These are phyloP conservation scores for Colletotrichum sp. DNA, from an alignment of 2,329 filamentous ascomycete genomes.

Conservation along the genomic window DNA sequence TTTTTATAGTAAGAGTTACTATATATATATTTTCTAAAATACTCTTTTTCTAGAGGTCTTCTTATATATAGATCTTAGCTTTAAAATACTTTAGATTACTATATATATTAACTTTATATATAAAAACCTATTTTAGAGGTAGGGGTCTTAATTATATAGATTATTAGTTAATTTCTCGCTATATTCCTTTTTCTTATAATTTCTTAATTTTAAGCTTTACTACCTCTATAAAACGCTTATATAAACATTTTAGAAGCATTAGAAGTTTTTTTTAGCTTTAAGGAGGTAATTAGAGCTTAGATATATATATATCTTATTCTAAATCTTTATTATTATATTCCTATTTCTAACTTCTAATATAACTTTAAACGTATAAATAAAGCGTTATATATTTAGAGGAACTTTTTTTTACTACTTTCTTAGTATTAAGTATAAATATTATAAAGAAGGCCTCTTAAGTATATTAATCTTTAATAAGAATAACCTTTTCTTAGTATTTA, in stretches of 20 bases:
- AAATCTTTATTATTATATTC: too few relatives aligned
- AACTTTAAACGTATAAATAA: too few relatives aligned
- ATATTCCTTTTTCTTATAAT: neutral
- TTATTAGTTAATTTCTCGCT: neutral
- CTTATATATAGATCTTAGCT: neutral
- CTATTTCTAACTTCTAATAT: too few relatives aligned
- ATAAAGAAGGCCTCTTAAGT: too few relatives aligned
- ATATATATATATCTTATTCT: too few relatives aligned
- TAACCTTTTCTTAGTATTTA: too few relatives aligned
- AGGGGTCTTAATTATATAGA: neutral
- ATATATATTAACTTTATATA: neutral
- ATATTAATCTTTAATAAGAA: too few relatives aligned
- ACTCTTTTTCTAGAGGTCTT: neutral
- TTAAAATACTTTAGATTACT: neutral
- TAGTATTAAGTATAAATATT: too few relatives aligned
- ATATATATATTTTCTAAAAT: neutral
- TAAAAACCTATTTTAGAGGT: slow-evolving; percentile 1
- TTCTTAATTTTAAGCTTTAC: neutral
- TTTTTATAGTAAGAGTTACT: neutral
- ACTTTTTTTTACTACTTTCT: too few relatives aligned
- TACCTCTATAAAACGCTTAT: neutral
- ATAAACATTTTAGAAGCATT: neutral
- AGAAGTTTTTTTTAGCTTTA: neutral
- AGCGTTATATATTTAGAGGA: too few relatives aligned
- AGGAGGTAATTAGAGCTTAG: too few relatives aligned